Conservation (phyloP, 768 basidiomycete genomes). For the Amanita muscaria region DNA sequence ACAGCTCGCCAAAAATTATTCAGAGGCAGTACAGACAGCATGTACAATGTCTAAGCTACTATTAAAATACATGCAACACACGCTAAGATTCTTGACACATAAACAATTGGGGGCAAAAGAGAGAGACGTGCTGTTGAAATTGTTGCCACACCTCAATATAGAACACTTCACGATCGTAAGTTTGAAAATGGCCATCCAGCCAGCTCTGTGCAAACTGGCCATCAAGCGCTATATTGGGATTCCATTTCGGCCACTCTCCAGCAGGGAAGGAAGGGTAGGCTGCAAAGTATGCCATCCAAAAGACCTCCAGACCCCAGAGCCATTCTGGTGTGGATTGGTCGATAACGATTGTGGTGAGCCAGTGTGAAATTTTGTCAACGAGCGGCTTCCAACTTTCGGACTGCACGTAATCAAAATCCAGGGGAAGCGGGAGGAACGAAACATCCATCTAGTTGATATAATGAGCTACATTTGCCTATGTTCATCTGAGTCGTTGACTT, state of each 20-base stretch:
- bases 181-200: not conserved
- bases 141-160: not conserved
- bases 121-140: constrained; percentile 1
- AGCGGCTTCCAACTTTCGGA: constrained; percentile 8
- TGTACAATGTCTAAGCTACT: no score
- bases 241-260: constrained; percentile 10
- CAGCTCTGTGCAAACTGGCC: constrained; percentile 8
- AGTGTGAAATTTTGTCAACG: constrained; percentile 2
- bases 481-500: not conserved
- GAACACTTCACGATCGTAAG: not conserved
- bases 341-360: constrained; percentile 1
- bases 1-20: no score
- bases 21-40: no score
- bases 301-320: constrained; percentile 7
- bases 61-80: no score
- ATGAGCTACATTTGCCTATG: not conserved
- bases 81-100: not conserved
- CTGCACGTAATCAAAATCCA: constrained; percentile 6
- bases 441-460: not conserved
- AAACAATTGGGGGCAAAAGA: not conserved
- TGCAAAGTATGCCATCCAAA: constrained; percentile 10
- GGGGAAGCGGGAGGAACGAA: constrained; percentile 8
- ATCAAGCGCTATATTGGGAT: constrained; percentile 2
- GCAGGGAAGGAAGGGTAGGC: constrained; percentile 9
- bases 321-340: not conserved